These are phyloP conservation scores for Trichoderma erinaceum DNA, from an alignment of 495 filamentous ascomycete genomes.

Conservation along the genomic window DNA sequence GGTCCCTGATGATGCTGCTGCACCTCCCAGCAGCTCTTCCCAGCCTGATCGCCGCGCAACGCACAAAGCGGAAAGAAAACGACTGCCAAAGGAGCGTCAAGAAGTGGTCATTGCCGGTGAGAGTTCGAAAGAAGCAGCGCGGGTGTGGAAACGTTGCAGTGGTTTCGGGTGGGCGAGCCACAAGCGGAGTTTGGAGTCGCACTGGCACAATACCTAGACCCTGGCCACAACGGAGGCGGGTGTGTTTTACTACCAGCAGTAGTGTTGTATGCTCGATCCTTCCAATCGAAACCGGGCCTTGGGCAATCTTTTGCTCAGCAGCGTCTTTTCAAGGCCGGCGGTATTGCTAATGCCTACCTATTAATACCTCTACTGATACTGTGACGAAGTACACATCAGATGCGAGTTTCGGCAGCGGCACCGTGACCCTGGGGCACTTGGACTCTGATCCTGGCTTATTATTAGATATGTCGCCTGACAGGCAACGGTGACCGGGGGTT, in stretches of 20 bases:
- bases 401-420: too few relatives aligned
- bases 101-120: not conserved
- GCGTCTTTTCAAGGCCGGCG: too few relatives aligned
- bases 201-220: not conserved
- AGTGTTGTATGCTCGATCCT: not conserved
- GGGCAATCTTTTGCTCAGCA: too few relatives aligned
- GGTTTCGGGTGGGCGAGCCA: not conserved
- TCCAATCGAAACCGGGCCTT: not conserved
- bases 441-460: not conserved
- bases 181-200: conserved; percentile 3
- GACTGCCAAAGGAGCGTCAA: conserved; percentile 10
- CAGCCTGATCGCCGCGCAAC: not conserved
- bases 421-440: not conserved
- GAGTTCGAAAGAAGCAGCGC: not conserved
- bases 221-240: not conserved
- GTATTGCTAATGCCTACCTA: too few relatives aligned
- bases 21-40: not conserved
- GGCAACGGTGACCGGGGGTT: not conserved
- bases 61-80: not conserved
- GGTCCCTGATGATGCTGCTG: not conserved
- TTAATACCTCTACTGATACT: too few relatives aligned
- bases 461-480: not conserved
- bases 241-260: not conserved
- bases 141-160: not conserved
- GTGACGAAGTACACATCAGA: too few relatives aligned